Evolutionary conservation across 192 early-diverging fungal species (phyloP), one percentile per base, ranked within the genome.

Genomic region (Entomortierella chlamydospora): DNA sequence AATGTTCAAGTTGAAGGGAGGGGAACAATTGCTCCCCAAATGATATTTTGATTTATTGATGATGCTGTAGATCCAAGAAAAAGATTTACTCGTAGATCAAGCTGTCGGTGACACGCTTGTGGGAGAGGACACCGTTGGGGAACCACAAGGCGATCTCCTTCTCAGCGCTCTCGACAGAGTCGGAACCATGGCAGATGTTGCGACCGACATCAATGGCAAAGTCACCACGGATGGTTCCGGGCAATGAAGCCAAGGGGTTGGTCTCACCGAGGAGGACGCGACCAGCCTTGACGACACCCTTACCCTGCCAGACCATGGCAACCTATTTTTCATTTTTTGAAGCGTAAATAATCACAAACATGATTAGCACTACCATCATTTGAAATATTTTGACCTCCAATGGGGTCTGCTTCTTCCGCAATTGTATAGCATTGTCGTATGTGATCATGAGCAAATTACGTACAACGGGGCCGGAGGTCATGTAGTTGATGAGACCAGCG

Each of bases 181-280:
- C 95, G 63, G 92, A 94, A 68, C 93, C 95, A 85, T 96, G 95
- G 85, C 93, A 90, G 74, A 93, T 87, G 84, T 95, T 97, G 78
- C 90, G 91, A 55, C 91, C 93, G 72, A 93, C 87, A 53, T 87
- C 83, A 81, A 88, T 83, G 76, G 54, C 64, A 58, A 59, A 73
- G 62, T 76, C 93, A 55, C 93, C 95, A 69, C 96, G 93, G 87
- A 97, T 95, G 65, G 93, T 94, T 55, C 96, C 96, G 54, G 95
- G 94, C 51, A 87, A 89, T 57, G 96, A 85, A 25, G 91, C 91
- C 72, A 93, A 85, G 63, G 96, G 96, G 85, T 97, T 95, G 68
- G 96, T 98, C 33, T 94, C 96, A 61, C 96, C 96, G 72, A 97
- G 90, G 87, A 97, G 90, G 42, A 87, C 82, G 65, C 96, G 92